Conservation (phyloP, 345 rosid genomes). For the Litchi chinensis region DNA sequence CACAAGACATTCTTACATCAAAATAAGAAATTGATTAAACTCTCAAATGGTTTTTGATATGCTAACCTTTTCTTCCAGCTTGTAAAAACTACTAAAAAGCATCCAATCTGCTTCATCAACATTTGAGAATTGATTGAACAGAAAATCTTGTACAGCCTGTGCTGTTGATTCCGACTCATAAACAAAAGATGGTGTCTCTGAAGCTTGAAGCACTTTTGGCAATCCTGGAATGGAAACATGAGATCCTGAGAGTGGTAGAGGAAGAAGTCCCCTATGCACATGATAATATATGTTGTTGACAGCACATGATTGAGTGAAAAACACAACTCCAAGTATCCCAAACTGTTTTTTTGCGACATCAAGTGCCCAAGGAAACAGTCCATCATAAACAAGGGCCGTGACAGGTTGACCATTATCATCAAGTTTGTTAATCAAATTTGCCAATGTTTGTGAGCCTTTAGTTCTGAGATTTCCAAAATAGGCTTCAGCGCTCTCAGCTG, state of each 20-base stretch:
- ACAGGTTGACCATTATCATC: slow-evolving; percentile 15
- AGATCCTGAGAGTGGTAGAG: slow-evolving; percentile 12
- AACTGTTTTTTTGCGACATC: slow-evolving; percentile 42
- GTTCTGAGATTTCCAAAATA: slow-evolving; percentile 8
- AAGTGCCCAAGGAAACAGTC: slow-evolving; percentile 31
- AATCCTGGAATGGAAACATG: slow-evolving; percentile 32
- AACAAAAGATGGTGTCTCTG: slow-evolving; percentile 31
- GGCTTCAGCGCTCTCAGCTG: slow-evolving; percentile 2
- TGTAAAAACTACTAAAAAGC: slow-evolving; percentile 25
- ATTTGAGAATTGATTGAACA: slow-evolving; percentile 34
- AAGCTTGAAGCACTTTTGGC: slow-evolving; percentile 24
- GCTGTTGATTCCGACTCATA: slow-evolving; percentile 21
- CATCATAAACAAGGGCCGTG: slow-evolving; percentile 26
- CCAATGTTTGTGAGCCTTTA: slow-evolving; percentile 25
- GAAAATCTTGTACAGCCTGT: not conserved
- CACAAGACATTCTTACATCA: not conserved
- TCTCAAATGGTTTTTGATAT: not conserved
- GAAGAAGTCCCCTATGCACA: slow-evolving; percentile 25
- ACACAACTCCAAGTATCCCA: slow-evolving; percentile 22
- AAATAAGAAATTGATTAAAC: not conserved
- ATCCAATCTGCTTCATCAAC: slow-evolving; percentile 38
- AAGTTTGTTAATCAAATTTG: slow-evolving; percentile 18
- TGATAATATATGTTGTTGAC: slow-evolving; percentile 38
- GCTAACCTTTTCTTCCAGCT: slow-evolving; percentile 18
- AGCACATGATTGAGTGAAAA: slow-evolving; percentile 44